Evolutionary conservation across 163 green algal genomes (phyloP), one percentile per base, ranked within the genome.

Genomic region (Chloromonas sp.): DNA sequence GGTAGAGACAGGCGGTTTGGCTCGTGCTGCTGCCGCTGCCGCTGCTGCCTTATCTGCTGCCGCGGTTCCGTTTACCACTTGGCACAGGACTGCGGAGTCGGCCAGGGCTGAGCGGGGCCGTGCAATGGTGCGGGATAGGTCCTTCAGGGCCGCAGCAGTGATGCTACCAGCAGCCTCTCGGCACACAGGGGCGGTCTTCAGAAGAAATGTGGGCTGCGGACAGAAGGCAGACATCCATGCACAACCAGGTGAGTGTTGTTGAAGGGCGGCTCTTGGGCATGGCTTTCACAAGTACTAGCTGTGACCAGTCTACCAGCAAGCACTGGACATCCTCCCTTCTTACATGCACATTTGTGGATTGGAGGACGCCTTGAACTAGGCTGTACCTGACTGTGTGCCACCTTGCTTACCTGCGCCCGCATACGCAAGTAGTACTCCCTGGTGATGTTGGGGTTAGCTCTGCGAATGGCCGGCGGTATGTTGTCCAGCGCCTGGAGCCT

Each of bases 351-450:
- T 36, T 36, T 36, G 36, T 36, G 36, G 66, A 66, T 2, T 2
- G 78, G 57, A 62, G 61, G 74, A 8, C 15, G 3, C 78, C 14
- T 62, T 61, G 3, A 2, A 66, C 3, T 15, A 66, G 58, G 36
- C 2, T 82, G 3, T 15, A 14, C 3, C 3, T 14, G 78, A 8
- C 66, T 62, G 2, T 14, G 11, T 1, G 3, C 15, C 2, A 5
- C 66, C 62, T 71, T n/a, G 15, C 70, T 14, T 14, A 86, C 83
- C 80, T 90, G 87, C 0, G 78, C 81, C 71, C 87, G 83, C 71
- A 88, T 82, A 2, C 87, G 85, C 76, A 91, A 71, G 87, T 91
- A 91, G 85, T 84, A 89, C 61, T 89, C 87, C 14, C 85, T 81
- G 57, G 85, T 88, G 78, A 91, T 83, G 66, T 86, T 87, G 59